A percentile compares a stretch with the other conserved stretches of the same genome.
Conservation (phyloP, 345 rosid genomes). For the Stellera chamaejasme region DNA sequence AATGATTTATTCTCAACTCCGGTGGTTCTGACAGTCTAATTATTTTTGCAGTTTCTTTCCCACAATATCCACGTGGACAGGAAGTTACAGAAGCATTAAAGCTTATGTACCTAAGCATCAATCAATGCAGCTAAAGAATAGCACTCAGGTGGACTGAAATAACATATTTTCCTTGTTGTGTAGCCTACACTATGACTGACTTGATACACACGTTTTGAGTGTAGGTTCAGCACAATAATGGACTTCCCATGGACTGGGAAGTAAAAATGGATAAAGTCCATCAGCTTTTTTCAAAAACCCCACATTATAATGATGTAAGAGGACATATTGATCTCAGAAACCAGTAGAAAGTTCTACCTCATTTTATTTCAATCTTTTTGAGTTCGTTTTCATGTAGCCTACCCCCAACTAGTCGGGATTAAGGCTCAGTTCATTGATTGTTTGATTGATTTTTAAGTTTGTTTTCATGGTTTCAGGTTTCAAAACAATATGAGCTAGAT, state of each 20-base stretch:
- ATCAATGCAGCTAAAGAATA: conserved; percentile 54
- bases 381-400: conserved; percentile 3
- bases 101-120: conserved; percentile 70
- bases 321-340: not conserved
- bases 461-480: conserved; percentile 26
- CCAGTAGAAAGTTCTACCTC: not conserved
- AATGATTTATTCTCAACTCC: not conserved
- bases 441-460: not conserved
- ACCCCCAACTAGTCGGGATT: no score
- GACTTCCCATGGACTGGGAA: conserved; percentile 61
- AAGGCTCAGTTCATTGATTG: no score
- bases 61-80: conserved; percentile 77
- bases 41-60: conserved; percentile 54
- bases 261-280: conserved; percentile 51
- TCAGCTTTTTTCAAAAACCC: conserved; percentile 51
- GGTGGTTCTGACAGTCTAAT: not conserved
- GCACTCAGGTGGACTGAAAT: conserved; percentile 35
- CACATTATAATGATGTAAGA: conserved; percentile 64
- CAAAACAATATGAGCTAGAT: conserved; percentile 68
- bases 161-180: no score
- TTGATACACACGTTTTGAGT: conserved; percentile 1
- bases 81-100: conserved; percentile 69
- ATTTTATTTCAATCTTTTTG: not conserved
- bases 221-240: conserved; percentile 57
- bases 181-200: not conserved